Conservation (phyloP, 345 rosid genomes). For the Orychophragmus violaceus region DNA sequence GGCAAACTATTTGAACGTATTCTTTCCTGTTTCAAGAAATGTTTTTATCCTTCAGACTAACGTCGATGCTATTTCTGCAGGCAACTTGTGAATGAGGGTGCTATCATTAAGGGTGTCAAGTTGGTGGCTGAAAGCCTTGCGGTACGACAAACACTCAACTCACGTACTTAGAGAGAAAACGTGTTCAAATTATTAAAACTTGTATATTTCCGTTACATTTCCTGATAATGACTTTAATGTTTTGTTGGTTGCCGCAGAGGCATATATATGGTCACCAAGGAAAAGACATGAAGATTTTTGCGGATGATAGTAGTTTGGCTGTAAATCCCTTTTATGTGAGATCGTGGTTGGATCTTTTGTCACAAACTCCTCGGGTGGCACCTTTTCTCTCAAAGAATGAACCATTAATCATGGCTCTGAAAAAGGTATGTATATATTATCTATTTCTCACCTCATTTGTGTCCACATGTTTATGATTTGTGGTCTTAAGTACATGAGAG, state of each 20-base stretch:
- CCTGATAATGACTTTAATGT: background rate
- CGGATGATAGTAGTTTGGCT: conserved; percentile 78
- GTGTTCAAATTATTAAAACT: background rate
- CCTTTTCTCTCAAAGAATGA: conserved; percentile 89
- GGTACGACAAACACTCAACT: conserved; percentile 43
- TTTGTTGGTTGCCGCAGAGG: conserved; percentile 40
- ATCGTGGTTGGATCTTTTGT: conserved; percentile 85
- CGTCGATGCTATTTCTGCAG: conserved; percentile 33
- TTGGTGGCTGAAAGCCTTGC: conserved; percentile 92
- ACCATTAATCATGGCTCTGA: conserved; percentile 69
- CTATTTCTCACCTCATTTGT: background rate
- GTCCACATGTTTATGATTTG: background rate
- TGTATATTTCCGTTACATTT: background rate
- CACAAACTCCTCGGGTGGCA: conserved; percentile 89
- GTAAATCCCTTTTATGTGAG: conserved; percentile 65
- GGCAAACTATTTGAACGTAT: background rate
- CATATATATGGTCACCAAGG: conserved; percentile 86
- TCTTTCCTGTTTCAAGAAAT: conserved; percentile 1
- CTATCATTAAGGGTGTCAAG: conserved; percentile 65
- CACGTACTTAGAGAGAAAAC: background rate
- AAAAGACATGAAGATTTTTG: conserved; percentile 66
- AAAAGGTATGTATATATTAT: conserved; percentile 60
- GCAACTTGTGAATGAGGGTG: conserved; percentile 55
- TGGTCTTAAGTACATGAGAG: conserved; percentile 15
- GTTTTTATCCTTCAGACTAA: background rate